Base-by-base conservation (phyloP, 2,329 filamentous ascomycete species). In the Penicillium sp. region DNA sequence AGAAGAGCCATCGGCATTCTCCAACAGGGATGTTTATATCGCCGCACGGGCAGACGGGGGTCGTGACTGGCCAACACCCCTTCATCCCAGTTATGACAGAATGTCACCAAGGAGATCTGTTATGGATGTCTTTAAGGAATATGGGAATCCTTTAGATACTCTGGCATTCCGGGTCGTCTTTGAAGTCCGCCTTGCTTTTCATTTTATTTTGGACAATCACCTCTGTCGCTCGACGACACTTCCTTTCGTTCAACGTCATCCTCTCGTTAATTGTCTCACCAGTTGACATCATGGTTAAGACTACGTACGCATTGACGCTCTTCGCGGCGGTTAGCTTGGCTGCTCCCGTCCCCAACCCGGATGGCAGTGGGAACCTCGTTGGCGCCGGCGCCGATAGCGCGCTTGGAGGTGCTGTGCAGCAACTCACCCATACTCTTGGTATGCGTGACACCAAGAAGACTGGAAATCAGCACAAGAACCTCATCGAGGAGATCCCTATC, bases 301-400 rank as follows among this genome's bases (percentile, higher is more conserved):
- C 59, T 43, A 61, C 58, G n/a, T 62, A 62, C 13, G 61, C 57
- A 18, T 51, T 65, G 5, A 59, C 61, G 39, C 56, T 65, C 18
- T 63, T 63, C 40, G 60, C 55, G n/a, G 62, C 62, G n/a, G 40
- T 61, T 55, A 62, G 61, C 42, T 29, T 65, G 46, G 62, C 62
- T 22, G 62, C 59, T 3, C 62, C 62, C 2, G 5, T 65, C 47
- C 34, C 47, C 10, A 56, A 53, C 14, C 29, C 27, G 4, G 56
- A 52, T 54, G 56, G 56, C 10, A 48, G 31, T 21, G 60, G 48
- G 8, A 61, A 60, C 43, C 47, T 63, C 11, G 46, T 63, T 32
- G 61, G 61, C 29, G 56, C 56, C 38, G 61, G 61, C 34, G 51
- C 54, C 7, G 55, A 57, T 34, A 54, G 55, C 18, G 48, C 46